Evolutionary conservation across 2,329 filamentous ascomycete genomes (phyloP).

Genomic region (Triangularia verruculosa): DNA sequence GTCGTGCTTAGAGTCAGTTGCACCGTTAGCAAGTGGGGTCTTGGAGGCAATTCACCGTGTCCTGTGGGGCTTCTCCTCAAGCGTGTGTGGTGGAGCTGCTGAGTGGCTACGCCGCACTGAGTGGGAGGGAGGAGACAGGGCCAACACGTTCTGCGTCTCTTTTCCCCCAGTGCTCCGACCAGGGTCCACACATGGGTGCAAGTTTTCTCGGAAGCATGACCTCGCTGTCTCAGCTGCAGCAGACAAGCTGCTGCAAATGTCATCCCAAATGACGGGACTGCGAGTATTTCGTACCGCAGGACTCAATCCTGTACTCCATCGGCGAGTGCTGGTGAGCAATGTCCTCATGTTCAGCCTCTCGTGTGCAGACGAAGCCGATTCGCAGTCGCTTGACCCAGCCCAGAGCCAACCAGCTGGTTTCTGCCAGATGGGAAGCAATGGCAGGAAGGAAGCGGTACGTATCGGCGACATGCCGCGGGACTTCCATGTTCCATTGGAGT

Average conservation of each 20-base stretch:
- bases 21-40: constrained; percentile 21
- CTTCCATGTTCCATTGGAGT: neutral
- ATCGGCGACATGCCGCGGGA: neutral
- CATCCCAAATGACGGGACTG: constrained; percentile 15
- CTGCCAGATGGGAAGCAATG: constrained; percentile 1
- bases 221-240: constrained; percentile 11
- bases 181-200: constrained; percentile 12
- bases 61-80: constrained; percentile 8
- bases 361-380: neutral
- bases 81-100: constrained; percentile 16
- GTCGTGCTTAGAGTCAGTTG: constrained; percentile 24
- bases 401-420: constrained; percentile 2
- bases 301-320: neutral
- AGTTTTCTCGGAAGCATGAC: constrained; percentile 19
- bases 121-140: constrained; percentile 4
- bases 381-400: neutral
- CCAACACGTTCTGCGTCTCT: constrained; percentile 2
- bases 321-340: neutral
- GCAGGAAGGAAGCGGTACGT: neutral
- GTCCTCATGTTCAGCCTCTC: neutral
- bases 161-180: neutral
- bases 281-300: neutral
- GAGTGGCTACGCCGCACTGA: neutral
- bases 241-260: constrained; percentile 12
- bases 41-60: constrained; percentile 22